These are phyloP conservation scores for Triticum dicoccoides DNA, from an alignment of 176 grass and related monocot species.

Conservation along the genomic window DNA sequence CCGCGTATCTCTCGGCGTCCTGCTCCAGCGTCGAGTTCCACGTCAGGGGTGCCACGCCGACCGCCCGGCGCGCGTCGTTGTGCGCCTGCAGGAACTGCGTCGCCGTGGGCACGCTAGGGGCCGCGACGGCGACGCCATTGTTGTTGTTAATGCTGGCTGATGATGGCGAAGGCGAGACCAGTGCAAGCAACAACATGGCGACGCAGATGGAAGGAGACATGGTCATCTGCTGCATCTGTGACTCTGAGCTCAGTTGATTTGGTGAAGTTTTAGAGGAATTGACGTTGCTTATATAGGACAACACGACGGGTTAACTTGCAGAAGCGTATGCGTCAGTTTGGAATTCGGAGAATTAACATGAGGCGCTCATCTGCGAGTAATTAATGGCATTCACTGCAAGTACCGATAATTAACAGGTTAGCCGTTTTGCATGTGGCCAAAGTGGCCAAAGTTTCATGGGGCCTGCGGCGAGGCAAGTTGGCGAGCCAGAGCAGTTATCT, in stretches of 20 bases:
- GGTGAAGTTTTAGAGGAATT: background rate
- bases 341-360: background rate
- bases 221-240: background rate
- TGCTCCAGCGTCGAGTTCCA: constrained; percentile 27
- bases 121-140: background rate
- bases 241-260: background rate
- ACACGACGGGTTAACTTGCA: background rate
- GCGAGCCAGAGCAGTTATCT: no score
- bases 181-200: background rate
- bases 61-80: constrained; percentile 10
- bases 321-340: background rate
- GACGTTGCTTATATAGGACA: background rate
- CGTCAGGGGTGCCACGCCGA: background rate
- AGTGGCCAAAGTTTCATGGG: no score
- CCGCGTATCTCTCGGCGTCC: background rate
- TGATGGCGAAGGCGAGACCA: background rate
- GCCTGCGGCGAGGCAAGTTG: no score
- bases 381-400: background rate
- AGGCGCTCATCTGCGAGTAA: background rate
- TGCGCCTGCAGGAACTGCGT: constrained; percentile 22
- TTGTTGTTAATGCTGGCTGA: background rate
- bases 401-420: background rate
- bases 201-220: background rate
- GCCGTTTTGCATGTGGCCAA: no score
- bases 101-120: background rate